Percentiles rank a stretch among this genome's conserved stretches.
These are phyloP conservation scores for Sporisorium scitamineum DNA, from an alignment of 1,284 basidiomycete genomes.

Conservation along the genomic window DNA sequence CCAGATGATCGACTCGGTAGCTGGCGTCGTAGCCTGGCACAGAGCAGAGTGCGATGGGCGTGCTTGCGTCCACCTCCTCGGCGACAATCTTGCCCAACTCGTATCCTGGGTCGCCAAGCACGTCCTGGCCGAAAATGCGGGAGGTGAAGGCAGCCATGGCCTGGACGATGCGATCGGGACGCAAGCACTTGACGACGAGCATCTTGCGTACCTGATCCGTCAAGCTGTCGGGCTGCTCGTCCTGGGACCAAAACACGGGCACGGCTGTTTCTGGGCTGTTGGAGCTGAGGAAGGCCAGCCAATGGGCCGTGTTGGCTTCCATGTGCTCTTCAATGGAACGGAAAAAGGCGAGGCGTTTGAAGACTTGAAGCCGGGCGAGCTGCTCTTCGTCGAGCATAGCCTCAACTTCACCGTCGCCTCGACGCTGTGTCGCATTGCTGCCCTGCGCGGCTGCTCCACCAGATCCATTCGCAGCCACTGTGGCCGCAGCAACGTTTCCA, in stretches of 20 bases:
- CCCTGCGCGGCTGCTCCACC: conserved; percentile 30
- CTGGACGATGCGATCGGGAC: conserved; percentile 88
- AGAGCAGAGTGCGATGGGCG: conserved; percentile 65
- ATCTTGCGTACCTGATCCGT: conserved; percentile 80
- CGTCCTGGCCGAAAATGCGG: conserved; percentile 81
- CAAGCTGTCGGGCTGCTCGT: conserved; percentile 68
- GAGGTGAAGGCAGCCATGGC: conserved; percentile 81
- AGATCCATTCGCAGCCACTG: conserved; percentile 70
- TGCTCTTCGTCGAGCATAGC: conserved; percentile 74
- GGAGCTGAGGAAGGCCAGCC: conserved; percentile 81
- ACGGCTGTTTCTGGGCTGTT: conserved; percentile 79
- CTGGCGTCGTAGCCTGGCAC: conserved; percentile 67
- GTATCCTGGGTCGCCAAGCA: conserved; percentile 71
- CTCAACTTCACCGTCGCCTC: conserved; percentile 47
- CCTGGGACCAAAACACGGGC: conserved; percentile 76
- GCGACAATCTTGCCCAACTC: conserved; percentile 53
- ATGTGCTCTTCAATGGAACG: conserved; percentile 81
- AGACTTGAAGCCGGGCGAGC: conserved; percentile 72
- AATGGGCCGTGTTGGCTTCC: conserved; percentile 76
- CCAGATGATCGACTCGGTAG: conserved; percentile 63
- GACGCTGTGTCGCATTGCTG: conserved; percentile 57
- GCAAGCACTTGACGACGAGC: conserved; percentile 86
- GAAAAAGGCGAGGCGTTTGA: conserved; percentile 75
- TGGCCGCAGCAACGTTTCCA: conserved; percentile 75
- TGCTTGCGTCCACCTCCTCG: conserved; percentile 56